Evolutionary conservation across 805 yeast genomes (phyloP).

Genomic region (Schwanniomyces pseudopolymorphus): DNA sequence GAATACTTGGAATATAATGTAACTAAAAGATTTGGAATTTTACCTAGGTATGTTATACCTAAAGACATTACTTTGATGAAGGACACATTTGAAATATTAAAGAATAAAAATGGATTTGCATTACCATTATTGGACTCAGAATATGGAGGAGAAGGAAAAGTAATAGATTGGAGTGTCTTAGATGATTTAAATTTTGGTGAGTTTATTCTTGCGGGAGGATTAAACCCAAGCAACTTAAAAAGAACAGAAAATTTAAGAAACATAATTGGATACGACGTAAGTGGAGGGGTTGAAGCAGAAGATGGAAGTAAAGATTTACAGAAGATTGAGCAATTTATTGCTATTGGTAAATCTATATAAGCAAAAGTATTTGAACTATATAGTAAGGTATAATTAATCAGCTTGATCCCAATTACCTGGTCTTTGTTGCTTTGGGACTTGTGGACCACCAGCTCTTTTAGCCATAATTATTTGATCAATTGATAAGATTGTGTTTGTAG

Average conservation of each 20-base stretch:
- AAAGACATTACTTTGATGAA: constrained; percentile 35
- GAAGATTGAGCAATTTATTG: constrained; percentile 62
- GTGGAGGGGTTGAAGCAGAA: constrained; percentile 86
- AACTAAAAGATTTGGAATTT: constrained; percentile 53
- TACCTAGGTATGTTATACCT: constrained; percentile 68
- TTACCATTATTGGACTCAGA: constrained; percentile 80
- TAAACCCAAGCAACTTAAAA: constrained; percentile 69
- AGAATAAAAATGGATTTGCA: constrained; percentile 36
- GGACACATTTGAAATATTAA: constrained; percentile 10
- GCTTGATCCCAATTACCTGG: constrained; percentile 97
- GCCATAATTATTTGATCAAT: constrained; percentile 99
- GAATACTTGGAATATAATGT: constrained; percentile 47
- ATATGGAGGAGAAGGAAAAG: constrained; percentile 86
- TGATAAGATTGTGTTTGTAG: constrained; percentile 84
- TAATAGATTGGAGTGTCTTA: constrained; percentile 64
- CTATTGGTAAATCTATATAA: constrained; percentile 41
- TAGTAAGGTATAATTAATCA: constrained; percentile 45
- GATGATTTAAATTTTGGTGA: constrained; percentile 40
- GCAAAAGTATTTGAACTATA: neutral
- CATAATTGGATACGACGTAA: constrained; percentile 88
- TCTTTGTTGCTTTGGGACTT: constrained; percentile 71
- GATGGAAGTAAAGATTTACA: constrained; percentile 66
- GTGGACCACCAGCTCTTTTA: constrained; percentile 98
- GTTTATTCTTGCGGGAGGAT: constrained; percentile 86
- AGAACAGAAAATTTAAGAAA: constrained; percentile 54